These are phyloP conservation scores for Pseudofabraea citricarpa DNA, from an alignment of 2,329 filamentous ascomycete genomes.

Conservation along the genomic window DNA sequence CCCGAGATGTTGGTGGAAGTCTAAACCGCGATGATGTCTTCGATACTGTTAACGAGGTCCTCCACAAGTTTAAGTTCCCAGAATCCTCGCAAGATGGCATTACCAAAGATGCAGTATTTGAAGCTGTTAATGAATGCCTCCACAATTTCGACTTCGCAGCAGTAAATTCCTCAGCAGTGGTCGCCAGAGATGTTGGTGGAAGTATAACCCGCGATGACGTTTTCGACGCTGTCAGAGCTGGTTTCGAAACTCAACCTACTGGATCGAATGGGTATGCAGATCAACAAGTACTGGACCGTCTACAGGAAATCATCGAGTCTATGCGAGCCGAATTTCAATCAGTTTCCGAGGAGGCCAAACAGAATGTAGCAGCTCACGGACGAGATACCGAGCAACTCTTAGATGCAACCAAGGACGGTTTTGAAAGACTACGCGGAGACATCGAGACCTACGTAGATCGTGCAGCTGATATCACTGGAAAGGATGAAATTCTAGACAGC, in stretches of 20 bases:
- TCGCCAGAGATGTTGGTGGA: conserved; percentile 48
- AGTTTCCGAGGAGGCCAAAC: conserved; percentile 61
- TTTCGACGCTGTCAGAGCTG: conserved; percentile 52
- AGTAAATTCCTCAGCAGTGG: conserved; percentile 32
- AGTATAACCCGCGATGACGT: conserved; percentile 48
- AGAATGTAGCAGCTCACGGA: conserved; percentile 74
- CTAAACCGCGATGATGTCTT: conserved; percentile 50
- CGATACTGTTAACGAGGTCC: conserved; percentile 63
- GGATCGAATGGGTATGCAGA: conserved; percentile 37
- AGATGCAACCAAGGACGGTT: conserved; percentile 80
- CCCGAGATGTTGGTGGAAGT: conserved; percentile 49
- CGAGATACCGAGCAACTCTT: conserved; percentile 84
- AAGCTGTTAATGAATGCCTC: conserved; percentile 56
- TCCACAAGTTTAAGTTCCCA: conserved; percentile 73
- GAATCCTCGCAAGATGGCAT: conserved; percentile 59
- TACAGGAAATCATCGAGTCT: conserved; percentile 61
- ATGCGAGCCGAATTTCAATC: conserved; percentile 56
- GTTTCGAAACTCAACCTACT: conserved; percentile 42
- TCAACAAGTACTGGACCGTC: conserved; percentile 44
- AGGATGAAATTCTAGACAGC: conserved; percentile 73
- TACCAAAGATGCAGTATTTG: conserved; percentile 54
- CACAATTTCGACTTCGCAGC: conserved; percentile 40
- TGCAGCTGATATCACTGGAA: conserved; percentile 61
- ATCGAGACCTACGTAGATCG: conserved; percentile 79
- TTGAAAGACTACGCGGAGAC: conserved; percentile 74